A percentile compares a stretch with the other conserved stretches of the same genome.
Evolutionary conservation across 176 grass and related monocot species (phyloP).

Genomic region (Otatea glauca): DNA sequence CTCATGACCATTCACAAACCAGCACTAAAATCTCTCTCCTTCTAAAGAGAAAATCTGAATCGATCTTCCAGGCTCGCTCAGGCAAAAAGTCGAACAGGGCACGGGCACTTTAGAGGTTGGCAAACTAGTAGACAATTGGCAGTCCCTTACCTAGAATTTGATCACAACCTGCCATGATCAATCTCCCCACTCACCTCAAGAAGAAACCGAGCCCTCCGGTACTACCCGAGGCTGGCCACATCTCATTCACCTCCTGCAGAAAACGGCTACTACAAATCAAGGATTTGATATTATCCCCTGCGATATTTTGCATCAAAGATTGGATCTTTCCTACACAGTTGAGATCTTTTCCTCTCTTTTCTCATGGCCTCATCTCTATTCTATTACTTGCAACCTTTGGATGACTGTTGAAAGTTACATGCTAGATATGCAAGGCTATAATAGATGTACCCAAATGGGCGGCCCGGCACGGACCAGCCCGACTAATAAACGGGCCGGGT

Average conservation of each 20-base stretch:
- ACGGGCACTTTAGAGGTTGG: not conserved
- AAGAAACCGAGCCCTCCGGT: constrained; percentile 92
- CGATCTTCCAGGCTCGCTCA: not conserved
- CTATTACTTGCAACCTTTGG: no score
- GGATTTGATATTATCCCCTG: not conserved
- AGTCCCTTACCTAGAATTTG: not conserved
- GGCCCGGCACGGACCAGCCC: no score
- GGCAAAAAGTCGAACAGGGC: constrained; percentile 40
- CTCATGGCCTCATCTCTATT: constrained; percentile 62
- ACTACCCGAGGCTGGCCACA: constrained; percentile 96
- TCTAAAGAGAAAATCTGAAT: not conserved
- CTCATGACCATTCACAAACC: not conserved
- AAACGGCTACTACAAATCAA: constrained; percentile 34
- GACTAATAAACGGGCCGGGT: no score
- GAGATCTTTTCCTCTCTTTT: not conserved
- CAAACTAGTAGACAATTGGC: not conserved
- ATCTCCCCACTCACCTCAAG: constrained; percentile 60
- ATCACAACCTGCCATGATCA: not conserved
- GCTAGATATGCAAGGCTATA: no score
- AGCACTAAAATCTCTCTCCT: not conserved
- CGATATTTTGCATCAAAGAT: constrained; percentile 9
- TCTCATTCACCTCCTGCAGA: constrained; percentile 87
- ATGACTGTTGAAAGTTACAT: no score
- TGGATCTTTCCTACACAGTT: not conserved
- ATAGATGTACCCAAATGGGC: no score